A percentile compares a stretch with the other conserved stretches of the same genome.
Evolutionary conservation across 2,329 filamentous ascomycete genomes (phyloP).

Genomic region (Aspergillus fijiensis): DNA sequence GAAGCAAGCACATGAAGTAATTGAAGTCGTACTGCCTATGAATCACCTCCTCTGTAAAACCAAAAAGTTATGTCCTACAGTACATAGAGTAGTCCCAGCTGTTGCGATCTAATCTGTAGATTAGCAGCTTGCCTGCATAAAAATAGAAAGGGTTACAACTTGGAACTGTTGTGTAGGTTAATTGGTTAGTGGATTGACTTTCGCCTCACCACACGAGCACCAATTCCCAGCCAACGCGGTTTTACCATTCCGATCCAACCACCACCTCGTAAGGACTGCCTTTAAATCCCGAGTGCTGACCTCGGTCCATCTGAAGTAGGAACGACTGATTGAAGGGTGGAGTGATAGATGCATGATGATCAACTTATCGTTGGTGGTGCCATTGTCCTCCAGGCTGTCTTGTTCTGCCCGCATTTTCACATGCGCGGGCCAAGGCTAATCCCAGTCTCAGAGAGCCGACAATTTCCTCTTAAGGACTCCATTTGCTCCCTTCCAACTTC

Average conservation of each 20-base stretch:
- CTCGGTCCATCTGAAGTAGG: not conserved
- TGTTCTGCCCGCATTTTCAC: conserved; percentile 15
- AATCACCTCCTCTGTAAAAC: too few relatives aligned
- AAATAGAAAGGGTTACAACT: too few relatives aligned
- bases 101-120: too few relatives aligned
- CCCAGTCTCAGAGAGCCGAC: not conserved
- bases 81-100: too few relatives aligned
- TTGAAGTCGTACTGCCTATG: too few relatives aligned
- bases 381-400: not conserved
- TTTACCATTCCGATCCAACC: not conserved
- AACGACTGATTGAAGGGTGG: not conserved
- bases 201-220: too few relatives aligned
- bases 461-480: not conserved
- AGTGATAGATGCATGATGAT: too few relatives aligned
- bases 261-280: not conserved
- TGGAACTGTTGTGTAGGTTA: too few relatives aligned
- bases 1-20: too few relatives aligned
- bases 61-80: too few relatives aligned
- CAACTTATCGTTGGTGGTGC: not conserved
- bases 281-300: not conserved
- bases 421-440: conserved; percentile 10
- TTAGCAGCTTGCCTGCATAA: too few relatives aligned
- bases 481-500: not conserved
- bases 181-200: too few relatives aligned
- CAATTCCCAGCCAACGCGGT: not conserved